These are phyloP conservation scores for Pholiota microspora DNA, from an alignment of 768 basidiomycete genomes.

Conservation along the genomic window DNA sequence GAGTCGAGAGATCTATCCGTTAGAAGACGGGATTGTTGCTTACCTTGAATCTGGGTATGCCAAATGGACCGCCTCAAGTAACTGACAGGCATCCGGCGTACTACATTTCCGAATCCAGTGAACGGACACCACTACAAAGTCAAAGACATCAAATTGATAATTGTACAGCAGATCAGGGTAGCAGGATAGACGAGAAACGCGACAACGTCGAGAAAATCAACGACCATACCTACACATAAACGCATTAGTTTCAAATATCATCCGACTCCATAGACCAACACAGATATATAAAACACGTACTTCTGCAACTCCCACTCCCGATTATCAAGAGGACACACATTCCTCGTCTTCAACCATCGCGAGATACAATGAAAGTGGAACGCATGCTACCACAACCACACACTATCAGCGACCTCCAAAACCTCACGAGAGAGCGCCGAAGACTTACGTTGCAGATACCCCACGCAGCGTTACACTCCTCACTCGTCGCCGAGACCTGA, in stretches of 20 bases:
- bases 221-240: slow-evolving; percentile 38
- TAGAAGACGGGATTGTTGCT: too few species aligned
- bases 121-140: too few species aligned
- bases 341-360: slow-evolving; percentile 97
- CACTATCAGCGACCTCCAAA: not conserved
- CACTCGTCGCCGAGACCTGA: slow-evolving; percentile 93
- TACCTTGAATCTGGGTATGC: too few species aligned
- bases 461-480: slow-evolving; percentile 98
- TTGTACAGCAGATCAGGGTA: not conserved
- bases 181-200: not conserved
- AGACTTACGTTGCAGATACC: slow-evolving; percentile 91
- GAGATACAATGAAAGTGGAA: slow-evolving; percentile 99
- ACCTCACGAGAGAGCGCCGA: not conserved
- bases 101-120: too few species aligned
- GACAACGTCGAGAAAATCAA: slow-evolving; percentile 19
- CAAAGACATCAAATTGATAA: not conserved
- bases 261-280: not conserved
- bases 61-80: too few species aligned
- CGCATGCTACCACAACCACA: slow-evolving; percentile 64
- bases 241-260: slow-evolving; percentile 1
- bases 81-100: too few species aligned
- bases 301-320: slow-evolving; percentile 97
- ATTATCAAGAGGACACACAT: slow-evolving; percentile 93
- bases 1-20: too few species aligned
- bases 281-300: slow-evolving; percentile 44